phyloP scores from a whole-genome alignment of 2,329 filamentous ascomycete species.

The Fusarium sp. region DNA sequence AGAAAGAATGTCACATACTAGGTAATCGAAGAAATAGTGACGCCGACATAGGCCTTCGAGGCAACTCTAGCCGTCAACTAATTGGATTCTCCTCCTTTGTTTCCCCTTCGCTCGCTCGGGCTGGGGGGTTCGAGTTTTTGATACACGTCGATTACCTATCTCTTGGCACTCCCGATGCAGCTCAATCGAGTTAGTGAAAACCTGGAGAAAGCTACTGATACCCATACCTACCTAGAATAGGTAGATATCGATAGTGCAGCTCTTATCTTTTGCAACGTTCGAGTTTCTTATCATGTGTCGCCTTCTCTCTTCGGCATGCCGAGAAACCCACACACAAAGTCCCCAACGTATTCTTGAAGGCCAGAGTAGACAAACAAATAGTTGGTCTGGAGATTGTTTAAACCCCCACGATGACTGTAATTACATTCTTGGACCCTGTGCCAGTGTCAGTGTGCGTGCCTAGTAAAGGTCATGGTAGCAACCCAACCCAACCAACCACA shows the following conservation, averaged over 20 bases:
- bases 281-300: constrained; percentile 25
- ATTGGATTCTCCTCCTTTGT: background rate
- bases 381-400: background rate
- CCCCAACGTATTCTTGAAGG: too few relatives aligned
- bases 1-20: background rate
- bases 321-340: constrained; percentile 17
- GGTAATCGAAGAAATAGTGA: constrained; percentile 4
- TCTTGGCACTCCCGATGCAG: constrained; percentile 23
- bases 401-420: constrained; percentile 6
- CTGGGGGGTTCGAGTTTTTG: background rate
- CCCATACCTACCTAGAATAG: background rate
- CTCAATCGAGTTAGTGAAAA: constrained; percentile 31
- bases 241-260: background rate
- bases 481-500: constrained; percentile 18
- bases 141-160: constrained; percentile 25
- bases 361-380: background rate
- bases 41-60: background rate
- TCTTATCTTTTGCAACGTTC: constrained; percentile 19
- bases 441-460: constrained; percentile 4
- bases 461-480: background rate
- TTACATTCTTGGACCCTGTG: background rate
- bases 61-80: constrained; percentile 4
- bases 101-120: background rate
- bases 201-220: constrained; percentile 22
- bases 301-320: constrained; percentile 30